These are phyloP conservation scores for Halteria grandinella DNA, from an alignment of 73 alveolate genomes.

Conservation along the genomic window DNA sequence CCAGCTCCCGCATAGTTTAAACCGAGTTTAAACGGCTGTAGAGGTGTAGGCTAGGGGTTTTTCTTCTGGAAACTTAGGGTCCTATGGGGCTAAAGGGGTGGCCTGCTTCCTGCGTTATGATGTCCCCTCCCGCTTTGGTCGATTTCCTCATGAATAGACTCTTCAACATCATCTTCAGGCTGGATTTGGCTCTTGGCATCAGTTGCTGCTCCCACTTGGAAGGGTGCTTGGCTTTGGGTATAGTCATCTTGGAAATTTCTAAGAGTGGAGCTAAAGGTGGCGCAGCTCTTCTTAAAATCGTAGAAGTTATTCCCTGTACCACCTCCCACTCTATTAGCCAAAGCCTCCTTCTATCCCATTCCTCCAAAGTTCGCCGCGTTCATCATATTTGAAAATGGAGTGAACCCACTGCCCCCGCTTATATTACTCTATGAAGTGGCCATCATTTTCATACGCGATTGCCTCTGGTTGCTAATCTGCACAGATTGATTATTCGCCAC, in stretches of 20 bases:
- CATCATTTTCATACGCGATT: background rate
- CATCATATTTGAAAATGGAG: background rate
- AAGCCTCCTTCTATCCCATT: background rate
- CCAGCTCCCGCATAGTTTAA: too few relatives aligned
- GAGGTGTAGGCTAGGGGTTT: too few relatives aligned
- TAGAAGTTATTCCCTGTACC: background rate
- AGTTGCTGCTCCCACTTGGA: too few relatives aligned
- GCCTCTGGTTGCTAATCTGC: background rate
- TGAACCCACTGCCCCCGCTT: conserved; percentile 24
- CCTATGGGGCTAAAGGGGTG: too few relatives aligned
- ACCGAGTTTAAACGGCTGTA: too few relatives aligned
- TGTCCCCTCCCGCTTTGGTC: conserved; percentile 26
- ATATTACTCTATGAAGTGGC: background rate
- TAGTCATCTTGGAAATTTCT: conserved; percentile 33
- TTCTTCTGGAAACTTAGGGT: too few relatives aligned
- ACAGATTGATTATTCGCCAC: background rate
- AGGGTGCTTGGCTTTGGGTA: too few relatives aligned
- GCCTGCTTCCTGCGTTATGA: too few relatives aligned
- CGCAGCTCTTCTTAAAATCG: conserved; percentile 29
- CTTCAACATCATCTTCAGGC: conserved; percentile 6
- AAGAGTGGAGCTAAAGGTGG: conserved; percentile 42
- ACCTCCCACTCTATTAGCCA: background rate
- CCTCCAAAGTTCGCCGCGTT: background rate
- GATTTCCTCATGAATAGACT: conserved; percentile 41
- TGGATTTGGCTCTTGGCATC: background rate